Evolutionary conservation across 441 rosid species (phyloP), one percentile per base, ranked within the genome.

Genomic region (Macaranga tanarius): DNA sequence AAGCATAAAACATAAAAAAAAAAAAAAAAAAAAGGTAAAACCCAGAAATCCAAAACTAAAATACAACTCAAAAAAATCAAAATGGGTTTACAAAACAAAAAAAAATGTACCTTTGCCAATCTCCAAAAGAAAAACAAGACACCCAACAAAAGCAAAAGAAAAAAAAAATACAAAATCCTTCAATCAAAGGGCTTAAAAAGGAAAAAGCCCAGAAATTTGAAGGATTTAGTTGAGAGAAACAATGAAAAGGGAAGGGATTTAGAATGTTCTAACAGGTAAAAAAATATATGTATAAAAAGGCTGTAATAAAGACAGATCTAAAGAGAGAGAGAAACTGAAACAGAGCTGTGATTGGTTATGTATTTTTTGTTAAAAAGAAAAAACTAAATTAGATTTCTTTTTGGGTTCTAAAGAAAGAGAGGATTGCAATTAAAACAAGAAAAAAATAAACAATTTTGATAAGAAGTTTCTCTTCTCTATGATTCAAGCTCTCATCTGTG

Each of bases 101-200:
- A 20, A 45, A 23, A 44, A 23, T 38, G 11, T 11, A 7, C 85
- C 82, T 77, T 73, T 16, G 67, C 38, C 61, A 75, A 79, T 64
- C 71, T 67, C 50, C 20, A 22, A 52, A 26, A 61, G 65, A 66
- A 28, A 51, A 45, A 38, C 20, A n/a, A 54, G n/a, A 52, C 22
- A 10, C 17, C 19, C 5, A n/a, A 19, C 3, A 54, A 54, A 54
- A 54, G 23, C 4, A 44, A 16, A 66, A 23, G n/a, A 62, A 48
- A 50, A 20, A 17, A 51, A 26, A 12, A 65, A 40, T 56, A 64
- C 42, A 78, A 68, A 83, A 86, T 81, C 84, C 78, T 84, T 79
- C 81, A 80, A 75, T 55, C 66, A 62, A 34, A 56, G 80, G 69
- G 52, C 75, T 63, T 61, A 56, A 60, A 70, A n/a, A 25, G 19